Base-by-base conservation (phyloP, 75 land plant species). In the Isoetes taiwanensis region DNA sequence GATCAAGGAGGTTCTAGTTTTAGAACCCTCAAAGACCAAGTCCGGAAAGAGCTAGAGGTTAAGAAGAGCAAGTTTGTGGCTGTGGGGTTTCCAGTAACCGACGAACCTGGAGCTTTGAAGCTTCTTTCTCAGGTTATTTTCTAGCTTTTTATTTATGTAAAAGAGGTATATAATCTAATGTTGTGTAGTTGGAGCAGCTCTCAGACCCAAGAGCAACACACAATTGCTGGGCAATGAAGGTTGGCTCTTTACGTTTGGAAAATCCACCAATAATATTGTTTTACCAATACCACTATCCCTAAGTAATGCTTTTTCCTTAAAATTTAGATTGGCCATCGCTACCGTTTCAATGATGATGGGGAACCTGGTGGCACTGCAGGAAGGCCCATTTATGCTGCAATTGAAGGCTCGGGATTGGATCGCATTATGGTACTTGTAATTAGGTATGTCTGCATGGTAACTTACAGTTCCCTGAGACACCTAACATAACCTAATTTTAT, bases 161-260 rank as follows among this genome's bases (percentile, higher is more conserved):
- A 43, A 4, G 50, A 14, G 50, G 6, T 5, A 26, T 26, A 54
- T n/a, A 6, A 54, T n/a, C 29, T 54, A 4, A 31, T 54, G 31
- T 26, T 35, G 14, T 38, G 57, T 24, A 0, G 28, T 24, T 2
- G 32, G 24, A 8, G 52, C 41, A 89, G 96, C 84, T 82, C 24
- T 46, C 63, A n/a, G 93, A 90, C 60, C 59, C 86, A 3, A 76
- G 78, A 41, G 91, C 96, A 21, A 80, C 91, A 26, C 96, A 90
- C 67, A 90, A 90, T 50, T 90, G 96, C 53, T 90, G 91, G 96
- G 91, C 91, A 30, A 85, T 80, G 52, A 82, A 90, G 91, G 96
- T 90, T 41, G 21, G 61, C 43, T 4, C 2, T 59, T 52, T 24
- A 11, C 8, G 19, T 27, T 21, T n/a, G 30, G 25, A 30, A 31